Evolutionary conservation across 768 basidiomycete species (phyloP), one percentile per base, ranked within the genome.

Genomic region (Epithele typhae): DNA sequence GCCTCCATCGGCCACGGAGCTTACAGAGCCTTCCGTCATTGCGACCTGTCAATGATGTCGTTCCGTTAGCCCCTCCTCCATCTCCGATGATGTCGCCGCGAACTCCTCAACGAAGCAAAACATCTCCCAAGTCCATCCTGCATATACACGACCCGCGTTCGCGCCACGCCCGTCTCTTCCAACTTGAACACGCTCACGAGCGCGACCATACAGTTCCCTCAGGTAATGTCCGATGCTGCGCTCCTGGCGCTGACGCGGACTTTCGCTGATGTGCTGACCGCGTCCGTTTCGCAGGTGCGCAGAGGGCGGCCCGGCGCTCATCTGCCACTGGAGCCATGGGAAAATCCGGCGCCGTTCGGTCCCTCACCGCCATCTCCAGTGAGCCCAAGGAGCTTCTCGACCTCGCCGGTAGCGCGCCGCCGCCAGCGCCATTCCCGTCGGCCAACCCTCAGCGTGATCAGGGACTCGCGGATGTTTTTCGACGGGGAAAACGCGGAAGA

Each of bases 271-370:
- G 35, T 15, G 39, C 55, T 45, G 47, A 45, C 38, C 33, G 43
- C 25, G 24, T 41, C 38, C 19, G 45, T 43, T 17, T 37, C 37
- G 22, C 34, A 73, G 72, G 59, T 66, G 40, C 67, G 68, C 36
- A 72, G 67, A 40, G 72, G 72, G 5, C 66, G 63, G 2, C 67
- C 70, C 7, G 72, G 72, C 14, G 73, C 72, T 36, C 68, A 62
- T 17, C 51, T 73, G 37, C 72, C 72, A 9, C 60, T 70, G 27
- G 72, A 73, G 32, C 72, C 72, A 21, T 73, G 72, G 72, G 52
- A 62, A 44, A 44, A 63, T 36, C 58, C 24, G 17, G 33, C 49
- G 32, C 24, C 30, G 33, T 27, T 45, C 11, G 41, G 23, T 24
- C 46, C 25, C 24, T 39, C 46, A 5, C 36, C 27, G 23, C 41